phyloP scores from a whole-genome alignment of 768 basidiomycete species.

The Grammothele lineata region DNA sequence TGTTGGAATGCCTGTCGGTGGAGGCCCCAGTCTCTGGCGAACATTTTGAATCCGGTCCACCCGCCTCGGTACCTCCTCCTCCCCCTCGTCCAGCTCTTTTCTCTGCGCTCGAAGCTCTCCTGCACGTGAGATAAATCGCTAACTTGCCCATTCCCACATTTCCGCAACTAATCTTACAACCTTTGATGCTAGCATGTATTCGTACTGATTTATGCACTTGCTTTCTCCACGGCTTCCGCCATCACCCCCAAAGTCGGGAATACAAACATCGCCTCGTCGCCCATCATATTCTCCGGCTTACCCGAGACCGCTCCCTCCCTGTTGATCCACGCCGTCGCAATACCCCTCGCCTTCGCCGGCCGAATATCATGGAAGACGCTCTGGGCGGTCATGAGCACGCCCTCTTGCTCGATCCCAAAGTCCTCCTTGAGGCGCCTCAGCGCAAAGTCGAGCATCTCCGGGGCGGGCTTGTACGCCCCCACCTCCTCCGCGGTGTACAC shows the following conservation, averaged over 20 bases:
- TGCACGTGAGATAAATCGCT: no score
- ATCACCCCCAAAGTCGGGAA: slow-evolving; percentile 60
- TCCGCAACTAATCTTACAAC: no score
- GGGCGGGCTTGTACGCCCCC: slow-evolving; percentile 68
- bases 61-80: no score
- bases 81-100: no score
- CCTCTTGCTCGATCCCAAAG: slow-evolving; percentile 33
- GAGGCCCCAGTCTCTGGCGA: no score
- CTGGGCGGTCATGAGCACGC: slow-evolving; percentile 64
- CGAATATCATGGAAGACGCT: slow-evolving; percentile 64
- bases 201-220: neutral
- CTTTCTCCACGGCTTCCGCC: slow-evolving; percentile 53
- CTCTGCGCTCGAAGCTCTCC: no score
- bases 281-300: slow-evolving; percentile 26
- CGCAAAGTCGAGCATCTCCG: slow-evolving; percentile 47
- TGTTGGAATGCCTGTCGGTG: no score
- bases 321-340: slow-evolving; percentile 66
- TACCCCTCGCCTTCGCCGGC: slow-evolving; percentile 52
- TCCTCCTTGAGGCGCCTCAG: slow-evolving; percentile 34
- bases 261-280: slow-evolving; percentile 23
- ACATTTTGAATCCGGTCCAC: no score
- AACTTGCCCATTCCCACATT: no score
- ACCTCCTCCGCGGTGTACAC: slow-evolving; percentile 70
- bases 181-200: no score
- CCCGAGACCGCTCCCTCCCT: slow-evolving; percentile 40